These are phyloP conservation scores for Populus hybrid DNA, from an alignment of 441 rosid genomes.

Conservation along the genomic window DNA sequence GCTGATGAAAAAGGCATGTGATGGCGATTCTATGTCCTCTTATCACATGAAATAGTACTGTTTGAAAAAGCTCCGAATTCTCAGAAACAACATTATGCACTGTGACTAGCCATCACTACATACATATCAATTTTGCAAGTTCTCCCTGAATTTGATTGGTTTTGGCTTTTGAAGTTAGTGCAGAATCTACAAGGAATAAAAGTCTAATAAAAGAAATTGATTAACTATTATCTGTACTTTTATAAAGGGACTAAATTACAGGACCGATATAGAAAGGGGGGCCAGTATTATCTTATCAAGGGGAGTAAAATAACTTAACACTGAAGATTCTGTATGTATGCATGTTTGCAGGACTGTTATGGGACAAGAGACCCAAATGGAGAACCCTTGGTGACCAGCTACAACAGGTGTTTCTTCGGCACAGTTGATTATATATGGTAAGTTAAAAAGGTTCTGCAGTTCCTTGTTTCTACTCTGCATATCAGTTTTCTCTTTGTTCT, in stretches of 20 bases:
- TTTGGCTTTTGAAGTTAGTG: not conserved
- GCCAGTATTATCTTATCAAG: not conserved
- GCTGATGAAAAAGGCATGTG: not conserved
- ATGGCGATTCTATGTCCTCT: not conserved
- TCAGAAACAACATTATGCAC: not conserved
- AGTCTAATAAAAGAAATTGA: not conserved
- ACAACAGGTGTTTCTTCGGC: conserved; percentile 85
- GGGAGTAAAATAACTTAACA: not conserved
- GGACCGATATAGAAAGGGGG: not conserved
- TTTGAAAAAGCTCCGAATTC: not conserved
- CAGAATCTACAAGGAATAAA: not conserved
- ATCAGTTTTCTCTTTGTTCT: not conserved
- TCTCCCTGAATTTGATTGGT: not conserved
- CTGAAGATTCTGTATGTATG: conserved; percentile 3
- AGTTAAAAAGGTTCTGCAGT: conserved; percentile 7
- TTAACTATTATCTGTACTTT: not conserved
- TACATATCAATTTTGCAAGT: not conserved
- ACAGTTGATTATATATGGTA: conserved; percentile 98
- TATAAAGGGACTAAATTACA: not conserved
- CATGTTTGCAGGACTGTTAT: conserved; percentile 50
- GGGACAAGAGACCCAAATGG: conserved; percentile 75
- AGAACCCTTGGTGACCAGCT: conserved; percentile 90
- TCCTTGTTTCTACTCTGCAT: not conserved
- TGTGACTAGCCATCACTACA: not conserved
- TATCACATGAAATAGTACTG: not conserved